phyloP scores from a whole-genome alignment of 352 stramenopile genomes.

The Blastocystis sp. region DNA sequence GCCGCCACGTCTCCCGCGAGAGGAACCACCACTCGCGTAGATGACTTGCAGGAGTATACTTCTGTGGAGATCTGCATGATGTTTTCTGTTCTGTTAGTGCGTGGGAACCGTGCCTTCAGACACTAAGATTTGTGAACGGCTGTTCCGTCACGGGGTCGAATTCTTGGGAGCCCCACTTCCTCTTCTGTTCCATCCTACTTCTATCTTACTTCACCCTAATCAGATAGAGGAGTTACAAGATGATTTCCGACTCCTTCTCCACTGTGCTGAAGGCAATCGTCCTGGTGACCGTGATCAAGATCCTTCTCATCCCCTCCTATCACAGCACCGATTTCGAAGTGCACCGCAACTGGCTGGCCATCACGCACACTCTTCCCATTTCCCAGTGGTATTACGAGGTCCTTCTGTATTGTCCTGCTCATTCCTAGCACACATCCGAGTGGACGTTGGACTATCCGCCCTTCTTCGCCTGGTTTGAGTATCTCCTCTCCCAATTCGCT shows the following conservation, averaged over 20 bases:
- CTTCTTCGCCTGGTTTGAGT: constrained; percentile 94
- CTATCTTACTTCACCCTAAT: background rate
- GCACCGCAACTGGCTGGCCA: constrained; percentile 94
- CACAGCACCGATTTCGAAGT: constrained; percentile 94
- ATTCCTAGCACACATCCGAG: constrained; percentile 81
- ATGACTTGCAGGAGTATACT: constrained; percentile 44
- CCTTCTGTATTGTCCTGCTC: background rate
- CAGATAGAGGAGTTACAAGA: background rate
- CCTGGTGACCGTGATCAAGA: constrained; percentile 75
- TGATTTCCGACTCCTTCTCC: background rate
- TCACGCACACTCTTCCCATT: constrained; percentile 85
- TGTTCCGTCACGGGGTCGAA: background rate
- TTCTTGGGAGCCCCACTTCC: background rate
- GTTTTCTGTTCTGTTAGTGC: too few species aligned
- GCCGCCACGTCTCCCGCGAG: constrained; percentile 25
- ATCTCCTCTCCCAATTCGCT: constrained; percentile 78
- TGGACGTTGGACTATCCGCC: constrained; percentile 98
- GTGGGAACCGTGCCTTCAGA: too few species aligned
- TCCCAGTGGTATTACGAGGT: constrained; percentile 89
- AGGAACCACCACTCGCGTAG: constrained; percentile 37
- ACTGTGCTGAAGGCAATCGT: background rate
- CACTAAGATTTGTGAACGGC: background rate
- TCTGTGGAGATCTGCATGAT: constrained; percentile 56
- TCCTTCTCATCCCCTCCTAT: constrained; percentile 87
- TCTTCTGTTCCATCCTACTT: background rate